Conservation (phyloP, 2,329 filamentous ascomycete genomes). For the Raffaelea arxii region DNA sequence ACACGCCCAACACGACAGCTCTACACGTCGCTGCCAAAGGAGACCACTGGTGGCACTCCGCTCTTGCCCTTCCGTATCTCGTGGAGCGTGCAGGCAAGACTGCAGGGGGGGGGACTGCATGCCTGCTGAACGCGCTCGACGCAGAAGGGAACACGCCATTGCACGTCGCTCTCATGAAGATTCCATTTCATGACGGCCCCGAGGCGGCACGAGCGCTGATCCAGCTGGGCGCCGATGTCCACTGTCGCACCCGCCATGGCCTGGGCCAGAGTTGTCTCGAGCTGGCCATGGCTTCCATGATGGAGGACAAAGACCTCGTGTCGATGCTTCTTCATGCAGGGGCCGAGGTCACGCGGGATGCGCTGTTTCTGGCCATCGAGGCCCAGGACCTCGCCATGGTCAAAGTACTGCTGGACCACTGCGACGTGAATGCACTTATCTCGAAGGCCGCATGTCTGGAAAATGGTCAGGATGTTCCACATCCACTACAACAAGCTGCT, state of each 20-base stretch:
- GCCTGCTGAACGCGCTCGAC: conserved; percentile 5
- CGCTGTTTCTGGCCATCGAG: neutral
- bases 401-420: neutral
- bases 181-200: neutral
- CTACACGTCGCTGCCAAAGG: conserved; percentile 2
- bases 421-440: neutral
- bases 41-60: conserved; percentile 3
- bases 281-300: neutral
- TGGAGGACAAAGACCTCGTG: neutral
- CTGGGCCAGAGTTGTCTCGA: neutral
- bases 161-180: conserved; percentile 4
- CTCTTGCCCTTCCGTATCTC: conserved; percentile 11
- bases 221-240: neutral
- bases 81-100: conserved; percentile 2
- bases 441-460: too few species aligned
- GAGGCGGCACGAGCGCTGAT: neutral
- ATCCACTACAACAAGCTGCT: neutral
- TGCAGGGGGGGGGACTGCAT: too few species aligned
- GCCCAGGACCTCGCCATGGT: neutral
- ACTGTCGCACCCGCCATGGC: neutral
- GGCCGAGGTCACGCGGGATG: neutral
- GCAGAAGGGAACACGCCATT: conserved; percentile 5
- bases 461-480: too few species aligned
- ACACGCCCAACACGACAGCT: conserved; percentile 2
- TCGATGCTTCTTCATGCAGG: neutral